Conservation (phyloP, 1,284 basidiomycete species). For the Cryptococcus sp. region DNA sequence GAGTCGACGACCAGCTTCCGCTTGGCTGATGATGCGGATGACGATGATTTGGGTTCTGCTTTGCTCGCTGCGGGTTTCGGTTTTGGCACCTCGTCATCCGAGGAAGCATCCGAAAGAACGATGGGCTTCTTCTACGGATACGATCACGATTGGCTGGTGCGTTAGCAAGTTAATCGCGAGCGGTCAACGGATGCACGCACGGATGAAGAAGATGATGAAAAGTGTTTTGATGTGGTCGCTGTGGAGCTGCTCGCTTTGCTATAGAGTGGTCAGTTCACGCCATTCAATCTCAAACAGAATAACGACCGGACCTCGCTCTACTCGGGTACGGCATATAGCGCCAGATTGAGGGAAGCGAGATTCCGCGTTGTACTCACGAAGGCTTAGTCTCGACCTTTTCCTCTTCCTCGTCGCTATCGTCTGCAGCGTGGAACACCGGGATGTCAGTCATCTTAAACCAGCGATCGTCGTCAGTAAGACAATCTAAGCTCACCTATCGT, state of each 20-base stretch:
- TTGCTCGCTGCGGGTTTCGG: slow-evolving; percentile 12
- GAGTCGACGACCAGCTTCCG: slow-evolving; percentile 17
- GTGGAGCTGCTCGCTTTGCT: slow-evolving; percentile 1
- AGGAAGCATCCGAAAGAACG: slow-evolving; percentile 13
- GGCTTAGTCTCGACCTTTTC: slow-evolving; percentile 20
- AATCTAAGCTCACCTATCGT: slow-evolving; percentile 29
- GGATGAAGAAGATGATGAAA: slow-evolving; percentile 19
- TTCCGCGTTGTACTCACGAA: slow-evolving; percentile 12
- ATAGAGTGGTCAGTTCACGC: no score
- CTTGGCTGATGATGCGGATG: slow-evolving; percentile 14
- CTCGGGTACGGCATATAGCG: neutral
- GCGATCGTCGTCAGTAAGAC: neutral
- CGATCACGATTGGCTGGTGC: neutral
- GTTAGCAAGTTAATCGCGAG: neutral
- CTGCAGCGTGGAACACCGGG: slow-evolving; percentile 12
- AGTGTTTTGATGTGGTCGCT: slow-evolving; percentile 39
- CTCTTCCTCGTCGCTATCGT: slow-evolving; percentile 47
- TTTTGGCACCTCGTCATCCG: slow-evolving; percentile 5
- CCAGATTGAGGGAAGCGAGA: neutral
- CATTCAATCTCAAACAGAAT: no score
- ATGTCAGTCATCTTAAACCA: neutral
- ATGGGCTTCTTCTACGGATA: slow-evolving; percentile 14
- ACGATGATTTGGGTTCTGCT: slow-evolving; percentile 4
- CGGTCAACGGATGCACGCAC: slow-evolving; percentile 7
- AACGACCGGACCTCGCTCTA: no score